A percentile compares a stretch with the other conserved stretches of the same genome.
Evolutionary conservation across 768 basidiomycete species (phyloP).

Genomic region (Suillus subaureus): DNA sequence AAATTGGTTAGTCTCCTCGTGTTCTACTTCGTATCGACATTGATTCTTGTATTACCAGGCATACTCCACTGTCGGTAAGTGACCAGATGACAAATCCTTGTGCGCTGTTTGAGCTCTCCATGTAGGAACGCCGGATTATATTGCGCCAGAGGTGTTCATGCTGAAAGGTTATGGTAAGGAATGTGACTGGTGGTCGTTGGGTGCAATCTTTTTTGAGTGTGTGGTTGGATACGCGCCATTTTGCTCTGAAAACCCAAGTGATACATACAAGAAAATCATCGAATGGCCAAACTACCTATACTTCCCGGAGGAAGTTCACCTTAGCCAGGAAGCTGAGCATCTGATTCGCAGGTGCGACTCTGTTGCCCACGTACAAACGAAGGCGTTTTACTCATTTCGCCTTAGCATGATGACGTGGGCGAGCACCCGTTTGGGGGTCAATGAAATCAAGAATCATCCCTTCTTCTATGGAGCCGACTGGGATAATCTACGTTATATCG

Average conservation of each 20-base stretch:
- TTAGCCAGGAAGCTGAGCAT: slow-evolving; percentile 91
- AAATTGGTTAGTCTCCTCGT: slow-evolving; percentile 68
- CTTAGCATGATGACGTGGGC: slow-evolving; percentile 85
- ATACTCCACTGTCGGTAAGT: slow-evolving; percentile 80
- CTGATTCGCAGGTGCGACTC: slow-evolving; percentile 74
- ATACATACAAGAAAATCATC: slow-evolving; percentile 98
- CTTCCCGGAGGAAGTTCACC: slow-evolving; percentile 94
- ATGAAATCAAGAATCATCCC: slow-evolving; percentile 89
- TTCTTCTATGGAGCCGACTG: slow-evolving; percentile 98
- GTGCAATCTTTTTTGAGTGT: slow-evolving; percentile 99
- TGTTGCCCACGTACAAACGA: not conserved
- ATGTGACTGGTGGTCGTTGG: slow-evolving; percentile 99
- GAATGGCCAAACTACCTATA: slow-evolving; percentile 91
- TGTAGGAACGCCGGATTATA: slow-evolving; percentile 56
- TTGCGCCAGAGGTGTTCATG: slow-evolving; percentile 96
- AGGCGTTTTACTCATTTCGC: slow-evolving; percentile 13
- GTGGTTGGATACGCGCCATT: slow-evolving; percentile 97
- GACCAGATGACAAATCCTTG: not conserved
- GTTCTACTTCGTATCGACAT: not conserved
- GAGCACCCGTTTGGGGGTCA: slow-evolving; percentile 71
- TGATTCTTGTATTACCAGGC: slow-evolving; percentile 52
- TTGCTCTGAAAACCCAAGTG: slow-evolving; percentile 95
- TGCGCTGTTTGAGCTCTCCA: slow-evolving; percentile 6
- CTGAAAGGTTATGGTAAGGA: slow-evolving; percentile 98
- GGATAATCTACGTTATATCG: slow-evolving; percentile 87